A percentile compares a stretch with the other conserved stretches of the same genome.
Evolutionary conservation across 352 stramenopile genomes (phyloP).

Genomic region (Aphanomyces cochlioides): DNA sequence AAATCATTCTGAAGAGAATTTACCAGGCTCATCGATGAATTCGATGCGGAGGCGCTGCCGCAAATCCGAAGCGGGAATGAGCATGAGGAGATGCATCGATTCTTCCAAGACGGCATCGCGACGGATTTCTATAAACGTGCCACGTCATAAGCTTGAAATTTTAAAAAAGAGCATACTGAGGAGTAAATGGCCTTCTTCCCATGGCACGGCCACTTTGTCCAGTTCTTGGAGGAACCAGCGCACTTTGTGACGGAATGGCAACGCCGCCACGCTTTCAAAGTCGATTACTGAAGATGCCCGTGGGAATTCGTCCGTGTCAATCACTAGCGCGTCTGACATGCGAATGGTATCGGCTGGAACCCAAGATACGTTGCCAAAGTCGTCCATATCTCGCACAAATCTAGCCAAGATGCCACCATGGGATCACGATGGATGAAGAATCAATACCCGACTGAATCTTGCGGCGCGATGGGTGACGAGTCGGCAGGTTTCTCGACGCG

Average conservation of each 20-base stretch:
- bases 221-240: slow-evolving; percentile 76
- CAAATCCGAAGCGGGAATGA: slow-evolving; percentile 63
- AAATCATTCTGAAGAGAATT: neutral
- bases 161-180: slow-evolving; percentile 35
- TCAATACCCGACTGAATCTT: slow-evolving; percentile 63
- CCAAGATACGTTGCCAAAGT: slow-evolving; percentile 65
- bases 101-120: slow-evolving; percentile 69
- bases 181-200: slow-evolving; percentile 74
- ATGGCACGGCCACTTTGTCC: slow-evolving; percentile 67
- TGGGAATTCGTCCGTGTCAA: slow-evolving; percentile 72
- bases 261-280: slow-evolving; percentile 65
- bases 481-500: slow-evolving; percentile 27
- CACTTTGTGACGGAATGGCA: slow-evolving; percentile 69
- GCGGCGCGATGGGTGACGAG: slow-evolving; percentile 44
- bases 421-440: neutral
- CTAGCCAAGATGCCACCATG: neutral
- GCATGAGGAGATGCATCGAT: slow-evolving; percentile 80
- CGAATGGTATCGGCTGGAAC: slow-evolving; percentile 56
- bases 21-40: slow-evolving; percentile 74
- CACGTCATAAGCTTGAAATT: slow-evolving; percentile 1
- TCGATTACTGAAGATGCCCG: slow-evolving; percentile 68
- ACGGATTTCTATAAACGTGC: slow-evolving; percentile 44
- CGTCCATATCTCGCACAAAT: slow-evolving; percentile 59
- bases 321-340: slow-evolving; percentile 54
- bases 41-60: slow-evolving; percentile 74